Percentiles rank a stretch among this genome's conserved stretches.
Conservation (phyloP, 2,329 filamentous ascomycete species). For the Amesomyces nigricolor region DNA sequence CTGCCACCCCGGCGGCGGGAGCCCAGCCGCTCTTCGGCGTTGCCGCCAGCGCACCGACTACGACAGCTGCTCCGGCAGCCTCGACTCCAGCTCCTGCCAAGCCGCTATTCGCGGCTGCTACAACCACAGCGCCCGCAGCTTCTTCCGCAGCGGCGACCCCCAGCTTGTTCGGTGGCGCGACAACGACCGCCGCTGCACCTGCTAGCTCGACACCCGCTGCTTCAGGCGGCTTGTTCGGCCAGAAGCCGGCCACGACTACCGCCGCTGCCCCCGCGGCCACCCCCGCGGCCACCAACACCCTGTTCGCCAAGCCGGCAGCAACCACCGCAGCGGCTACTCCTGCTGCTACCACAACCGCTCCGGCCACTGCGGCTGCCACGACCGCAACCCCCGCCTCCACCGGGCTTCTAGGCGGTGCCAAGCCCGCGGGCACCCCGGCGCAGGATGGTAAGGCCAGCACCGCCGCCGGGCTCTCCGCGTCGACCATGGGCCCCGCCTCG, state of each 20-base stretch:
- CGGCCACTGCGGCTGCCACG: constrained; percentile 28
- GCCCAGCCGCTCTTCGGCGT: constrained; percentile 14
- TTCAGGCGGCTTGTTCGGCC: constrained; percentile 5
- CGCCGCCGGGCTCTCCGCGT: constrained; percentile 53
- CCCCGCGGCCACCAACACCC: constrained; percentile 12
- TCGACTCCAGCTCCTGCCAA: constrained; percentile 7
- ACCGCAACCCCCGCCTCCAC: constrained; percentile 21
- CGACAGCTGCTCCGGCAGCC: constrained; percentile 6
- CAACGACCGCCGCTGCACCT: constrained; percentile 18
- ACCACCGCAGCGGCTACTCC: constrained; percentile 27
- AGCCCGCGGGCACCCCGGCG: constrained; percentile 29
- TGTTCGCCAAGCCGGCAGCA: constrained; percentile 19
- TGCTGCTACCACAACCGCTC: constrained; percentile 25
- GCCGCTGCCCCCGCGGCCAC: constrained; percentile 9
- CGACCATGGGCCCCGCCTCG: constrained; percentile 74
- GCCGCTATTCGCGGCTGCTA: constrained; percentile 19
- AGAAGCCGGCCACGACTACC: constrained; percentile 5
- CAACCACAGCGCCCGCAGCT: constrained; percentile 26
- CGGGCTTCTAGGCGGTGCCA: constrained; percentile 31
- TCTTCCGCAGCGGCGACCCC: constrained; percentile 5
- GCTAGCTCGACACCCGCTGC: constrained; percentile 5
- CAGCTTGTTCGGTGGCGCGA: constrained; percentile 13
- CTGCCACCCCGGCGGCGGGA: constrained; percentile 12
- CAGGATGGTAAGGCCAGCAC: constrained; percentile 20
- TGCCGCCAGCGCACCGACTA: background rate